Conservation (phyloP, 2,329 filamentous ascomycete genomes). For the Ciborinia camelliae region DNA sequence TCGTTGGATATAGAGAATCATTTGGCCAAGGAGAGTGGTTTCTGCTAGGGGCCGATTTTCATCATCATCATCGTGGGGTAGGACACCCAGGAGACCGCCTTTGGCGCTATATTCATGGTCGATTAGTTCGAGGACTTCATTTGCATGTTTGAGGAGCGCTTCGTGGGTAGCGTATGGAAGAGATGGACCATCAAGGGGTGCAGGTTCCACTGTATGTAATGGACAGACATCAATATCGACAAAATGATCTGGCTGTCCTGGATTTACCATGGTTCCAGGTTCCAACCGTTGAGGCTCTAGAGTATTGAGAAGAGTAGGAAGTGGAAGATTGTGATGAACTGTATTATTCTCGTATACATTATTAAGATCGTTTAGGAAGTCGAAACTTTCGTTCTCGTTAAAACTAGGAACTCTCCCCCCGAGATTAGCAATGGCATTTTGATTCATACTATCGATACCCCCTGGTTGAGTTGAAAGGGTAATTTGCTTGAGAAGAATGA, state of each 20-base stretch:
- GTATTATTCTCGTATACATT: constrained; percentile 41
- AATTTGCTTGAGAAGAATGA: constrained; percentile 50
- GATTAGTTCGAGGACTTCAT: constrained; percentile 56
- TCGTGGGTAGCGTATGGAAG: constrained; percentile 33
- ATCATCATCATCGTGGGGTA: constrained; percentile 44
- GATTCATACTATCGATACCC: constrained; percentile 30
- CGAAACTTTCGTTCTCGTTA: constrained; percentile 47
- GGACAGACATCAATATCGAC: constrained; percentile 31
- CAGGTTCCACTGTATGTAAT: constrained; percentile 22
- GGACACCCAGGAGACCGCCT: constrained; percentile 53
- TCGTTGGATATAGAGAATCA: constrained; percentile 52
- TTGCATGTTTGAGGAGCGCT: constrained; percentile 53
- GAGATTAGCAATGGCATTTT: background rate
- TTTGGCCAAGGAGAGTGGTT: constrained; percentile 54
- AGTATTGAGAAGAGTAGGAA: constrained; percentile 32
- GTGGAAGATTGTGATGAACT: constrained; percentile 30
- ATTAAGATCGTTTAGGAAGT: constrained; percentile 54
- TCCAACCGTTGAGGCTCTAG: constrained; percentile 19
- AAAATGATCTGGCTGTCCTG: constrained; percentile 6
- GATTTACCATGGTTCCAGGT: constrained; percentile 11
- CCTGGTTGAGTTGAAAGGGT: constrained; percentile 40
- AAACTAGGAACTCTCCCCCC: background rate
- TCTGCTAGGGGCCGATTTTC: constrained; percentile 45
- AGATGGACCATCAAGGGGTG: constrained; percentile 18
- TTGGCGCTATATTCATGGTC: constrained; percentile 56